Evolutionary conservation across 2,329 filamentous ascomycete species (phyloP).

Genomic region (Colletotrichum plurivorum): DNA sequence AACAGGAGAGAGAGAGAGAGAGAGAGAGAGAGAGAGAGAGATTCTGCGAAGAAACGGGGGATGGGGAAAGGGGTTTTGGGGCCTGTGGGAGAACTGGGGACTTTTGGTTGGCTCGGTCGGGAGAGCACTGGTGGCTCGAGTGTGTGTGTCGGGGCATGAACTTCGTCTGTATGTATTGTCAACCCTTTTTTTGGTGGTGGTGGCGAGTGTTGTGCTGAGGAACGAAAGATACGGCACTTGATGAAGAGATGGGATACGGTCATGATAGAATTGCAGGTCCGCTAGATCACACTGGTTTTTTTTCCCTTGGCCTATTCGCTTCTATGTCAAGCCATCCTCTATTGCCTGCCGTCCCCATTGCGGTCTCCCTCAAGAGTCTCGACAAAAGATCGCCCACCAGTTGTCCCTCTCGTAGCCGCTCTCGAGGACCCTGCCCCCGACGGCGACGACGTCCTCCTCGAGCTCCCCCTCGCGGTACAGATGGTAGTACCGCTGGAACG

Average conservation of each 20-base stretch:
- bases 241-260: slow-evolving; percentile 38
- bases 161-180: slow-evolving; percentile 26
- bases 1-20: not conserved
- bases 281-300: slow-evolving; percentile 26
- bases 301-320: not conserved
- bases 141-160: not conserved
- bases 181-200: not conserved
- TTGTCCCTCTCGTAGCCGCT: slow-evolving; percentile 97
- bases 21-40: not conserved
- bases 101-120: not conserved
- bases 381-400: slow-evolving; percentile 86
- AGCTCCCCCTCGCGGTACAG: slow-evolving; percentile 90
- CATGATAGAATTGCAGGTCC: slow-evolving; percentile 40
- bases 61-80: not conserved
- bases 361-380: slow-evolving; percentile 29
- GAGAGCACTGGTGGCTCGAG: not conserved
- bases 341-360: not conserved
- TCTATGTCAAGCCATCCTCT: not conserved
- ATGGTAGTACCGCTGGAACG: slow-evolving; percentile 94
- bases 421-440: slow-evolving; percentile 82
- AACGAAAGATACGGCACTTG: slow-evolving; percentile 16
- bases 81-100: not conserved
- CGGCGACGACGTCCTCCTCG: slow-evolving; percentile 81
- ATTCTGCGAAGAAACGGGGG: not conserved
- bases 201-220: not conserved